phyloP scores from a whole-genome alignment of 306 rosid genomes.

The Arachis hypogaea region DNA sequence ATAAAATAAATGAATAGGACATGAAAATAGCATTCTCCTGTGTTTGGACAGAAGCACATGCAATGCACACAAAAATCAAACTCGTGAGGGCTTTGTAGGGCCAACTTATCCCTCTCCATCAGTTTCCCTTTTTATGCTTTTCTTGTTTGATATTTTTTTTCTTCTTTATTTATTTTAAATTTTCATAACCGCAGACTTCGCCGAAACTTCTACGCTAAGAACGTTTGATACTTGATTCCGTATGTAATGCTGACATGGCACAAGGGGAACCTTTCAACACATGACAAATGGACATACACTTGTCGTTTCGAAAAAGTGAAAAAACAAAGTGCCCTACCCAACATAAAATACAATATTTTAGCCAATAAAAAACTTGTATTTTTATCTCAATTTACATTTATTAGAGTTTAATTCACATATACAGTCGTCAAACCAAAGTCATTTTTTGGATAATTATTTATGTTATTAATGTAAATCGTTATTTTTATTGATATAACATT shows the following conservation, averaged over 20 bases:
- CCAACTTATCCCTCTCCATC: constrained; percentile 21
- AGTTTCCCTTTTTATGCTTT: not conserved
- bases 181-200: constrained; percentile 54
- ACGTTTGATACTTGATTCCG: not conserved
- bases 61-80: constrained; percentile 59
- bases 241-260: constrained; percentile 51
- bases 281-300: not conserved
- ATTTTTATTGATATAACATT: too few species aligned
- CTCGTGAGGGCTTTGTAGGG: constrained; percentile 45
- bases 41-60: constrained; percentile 59
- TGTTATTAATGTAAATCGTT: too few species aligned
- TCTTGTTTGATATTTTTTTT: not conserved
- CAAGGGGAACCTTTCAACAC: not conserved
- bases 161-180: not conserved
- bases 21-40: constrained; percentile 10
- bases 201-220: constrained; percentile 38
- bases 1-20: not conserved
- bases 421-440: too few species aligned
- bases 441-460: too few species aligned
- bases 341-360: not conserved
- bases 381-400: too few species aligned
- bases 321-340: constrained; percentile 35
- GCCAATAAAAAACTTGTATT: too few species aligned
- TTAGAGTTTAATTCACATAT: too few species aligned
- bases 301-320: constrained; percentile 27